Evolutionary conservation across 108 stramenopile species (phyloP).

Genomic region (Poteriospumella lacustris): DNA sequence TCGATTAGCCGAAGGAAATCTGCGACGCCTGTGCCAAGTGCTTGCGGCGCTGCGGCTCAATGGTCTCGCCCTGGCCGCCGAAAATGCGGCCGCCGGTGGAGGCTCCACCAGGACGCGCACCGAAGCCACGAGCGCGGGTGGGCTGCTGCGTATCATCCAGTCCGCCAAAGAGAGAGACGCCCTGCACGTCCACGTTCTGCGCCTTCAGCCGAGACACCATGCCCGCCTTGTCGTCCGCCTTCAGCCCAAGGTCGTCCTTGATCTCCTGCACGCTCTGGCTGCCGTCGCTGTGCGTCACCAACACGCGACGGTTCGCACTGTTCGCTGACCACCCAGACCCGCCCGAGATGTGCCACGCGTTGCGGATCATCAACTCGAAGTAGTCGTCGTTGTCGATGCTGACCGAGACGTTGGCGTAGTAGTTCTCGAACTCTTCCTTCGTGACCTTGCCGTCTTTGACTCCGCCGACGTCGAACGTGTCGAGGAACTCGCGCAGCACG

Average conservation of each 20-base stretch:
- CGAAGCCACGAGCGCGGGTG: not conserved
- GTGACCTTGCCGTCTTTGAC: slow-evolving; percentile 17
- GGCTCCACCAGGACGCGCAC: not conserved
- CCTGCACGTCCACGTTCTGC: slow-evolving; percentile 17
- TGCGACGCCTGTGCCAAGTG: not conserved
- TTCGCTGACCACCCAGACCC: slow-evolving; percentile 17
- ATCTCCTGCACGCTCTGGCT: slow-evolving; percentile 18
- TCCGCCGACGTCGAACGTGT: slow-evolving; percentile 29
- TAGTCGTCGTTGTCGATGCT: slow-evolving; percentile 11
- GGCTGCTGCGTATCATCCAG: not conserved
- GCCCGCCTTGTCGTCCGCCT: not conserved
- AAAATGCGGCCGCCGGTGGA: not conserved
- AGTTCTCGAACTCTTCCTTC: slow-evolving; percentile 8
- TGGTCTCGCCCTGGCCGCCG: not conserved
- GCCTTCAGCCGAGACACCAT: not conserved
- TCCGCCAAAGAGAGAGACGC: not conserved
- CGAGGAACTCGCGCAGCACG: not conserved
- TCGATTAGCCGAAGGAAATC: not conserved
- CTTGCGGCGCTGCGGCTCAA: not conserved
- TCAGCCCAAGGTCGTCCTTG: slow-evolving; percentile 16
- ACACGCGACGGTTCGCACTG: slow-evolving; percentile 13
- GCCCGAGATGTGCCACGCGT: slow-evolving; percentile 14
- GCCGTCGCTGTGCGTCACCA: slow-evolving; percentile 5
- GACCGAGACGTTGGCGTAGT: not conserved
- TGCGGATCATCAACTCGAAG: slow-evolving; percentile 28